Evolutionary conservation across 2,329 filamentous ascomycete genomes (phyloP), one percentile per base, ranked within the genome.

Genomic region (Chaetomiaceae sp.): DNA sequence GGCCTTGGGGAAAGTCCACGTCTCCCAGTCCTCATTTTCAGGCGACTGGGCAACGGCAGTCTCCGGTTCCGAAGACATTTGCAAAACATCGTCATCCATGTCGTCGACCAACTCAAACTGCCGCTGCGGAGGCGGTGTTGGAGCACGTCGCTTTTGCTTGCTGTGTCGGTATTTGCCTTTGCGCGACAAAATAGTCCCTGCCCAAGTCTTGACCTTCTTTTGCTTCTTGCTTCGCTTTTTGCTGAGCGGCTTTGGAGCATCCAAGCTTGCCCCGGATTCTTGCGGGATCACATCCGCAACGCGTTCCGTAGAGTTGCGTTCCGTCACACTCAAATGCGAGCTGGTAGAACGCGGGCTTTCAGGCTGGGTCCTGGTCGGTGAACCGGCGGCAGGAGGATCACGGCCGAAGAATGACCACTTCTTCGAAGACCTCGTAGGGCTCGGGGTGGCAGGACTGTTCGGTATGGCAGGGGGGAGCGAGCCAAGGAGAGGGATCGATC

Each of bases 201-300:
- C 81, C 84, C 84, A 87, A 4, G 78, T 79, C 64, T 88, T 90
- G 54, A 92, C 87, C 67, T 87, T 87, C 71, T 89, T 90, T 65
- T 85, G 66, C 57, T 70, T 71, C 58, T 66, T 70, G 55, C 64
- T 65, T 29, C 64, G 48, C 50, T 69, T 70, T 45, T 65, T 65
- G 7, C 52, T 57, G 4, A 60, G 36, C 1, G 61, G 50, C 42
- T 70, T 73, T 16, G 49, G 44, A 21, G 42, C 59, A 11, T 48
- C 55, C 27, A 54, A 16, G 9, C 60, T 59, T 7, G 55, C 53
- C 5, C 62, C 64, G 2, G 57, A 43, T 1, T 54, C 61, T 27
- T 68, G 63, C 14, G 51, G 38, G 14, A 53, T 58, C 4, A 59
- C 59, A 11, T 73, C 68, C 0, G 64, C 63, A 30, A 67, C 68